Evolutionary conservation across 2,329 filamentous ascomycete species (phyloP), one percentile per base, ranked within the genome.

Genomic region (Sporothrix variecibatus): DNA sequence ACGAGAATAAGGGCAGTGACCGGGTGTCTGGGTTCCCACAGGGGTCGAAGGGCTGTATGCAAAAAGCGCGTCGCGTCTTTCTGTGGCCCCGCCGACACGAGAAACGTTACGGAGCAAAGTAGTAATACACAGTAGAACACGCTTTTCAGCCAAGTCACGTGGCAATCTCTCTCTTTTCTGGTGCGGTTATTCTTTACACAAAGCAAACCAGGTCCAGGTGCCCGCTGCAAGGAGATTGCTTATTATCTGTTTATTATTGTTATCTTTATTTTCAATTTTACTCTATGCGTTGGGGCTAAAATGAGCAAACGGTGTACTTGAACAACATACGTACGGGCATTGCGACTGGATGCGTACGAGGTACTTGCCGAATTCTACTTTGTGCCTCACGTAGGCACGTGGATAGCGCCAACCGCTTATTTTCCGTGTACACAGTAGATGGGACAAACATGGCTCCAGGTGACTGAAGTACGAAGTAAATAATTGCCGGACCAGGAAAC

Each of bases 1-100:
- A 67, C 38, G 23, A 56, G 23, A 46, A 8, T 9, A 46, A 46
- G 53, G 43, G 49, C 56, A 56, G n/a, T 23, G 69, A 69, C 7
- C 7, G 20, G 31, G 72, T 46, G 64, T 58, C 23, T 38, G 46
- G 26, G 43, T 23, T 64, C 58, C 60, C 28, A 43, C 72, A 26
- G 46, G 64, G 53, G 51, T 49, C 17, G 53, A 51, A n/a, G 11
- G 43, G 15, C 43, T 11, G 5, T 23, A 38, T 28, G 56, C 43
- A n/a, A 20, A 49, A 34, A 72, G 60, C 73, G 70, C 73, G 73
- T 72, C 73, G 73, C 73, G 73, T 74, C 51, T 72, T 43, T 43
- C 46, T 38, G 46, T 5, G 23, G 49, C 34, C 51, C 68, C 68
- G 68, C 73, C 49, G 26, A 12, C 31, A 49, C 56, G 49, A 15